These are phyloP conservation scores for Intubia oerlemansii DNA, from an alignment of 2,329 filamentous ascomycete genomes.

Conservation along the genomic window DNA sequence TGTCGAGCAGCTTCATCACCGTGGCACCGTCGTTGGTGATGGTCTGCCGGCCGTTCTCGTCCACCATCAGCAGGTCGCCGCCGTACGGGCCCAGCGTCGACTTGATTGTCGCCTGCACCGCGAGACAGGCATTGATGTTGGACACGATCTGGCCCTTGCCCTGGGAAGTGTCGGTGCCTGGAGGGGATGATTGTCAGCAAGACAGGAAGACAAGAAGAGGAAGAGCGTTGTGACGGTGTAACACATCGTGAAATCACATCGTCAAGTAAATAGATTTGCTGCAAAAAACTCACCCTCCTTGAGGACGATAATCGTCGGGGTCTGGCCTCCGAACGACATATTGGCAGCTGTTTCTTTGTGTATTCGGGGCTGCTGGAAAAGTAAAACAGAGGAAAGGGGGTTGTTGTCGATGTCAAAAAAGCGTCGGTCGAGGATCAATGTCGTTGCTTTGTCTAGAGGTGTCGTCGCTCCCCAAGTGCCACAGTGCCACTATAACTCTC, in stretches of 20 bases:
- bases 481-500: too few relatives aligned
- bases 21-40: constrained; percentile 99
- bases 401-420: too few relatives aligned
- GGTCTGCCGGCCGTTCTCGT: constrained; percentile 85
- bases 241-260: neutral
- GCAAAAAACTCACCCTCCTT: constrained; percentile 77
- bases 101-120: constrained; percentile 89
- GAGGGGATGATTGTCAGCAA: too few relatives aligned
- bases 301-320: constrained; percentile 92
- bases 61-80: constrained; percentile 87
- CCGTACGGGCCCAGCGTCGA: constrained; percentile 91
- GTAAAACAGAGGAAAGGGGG: too few relatives aligned
- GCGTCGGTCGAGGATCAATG: too few relatives aligned
- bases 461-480: too few relatives aligned
- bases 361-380: too few relatives aligned
- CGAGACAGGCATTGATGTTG: constrained; percentile 96
- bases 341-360: too few relatives aligned
- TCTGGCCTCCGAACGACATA: constrained; percentile 96
- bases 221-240: constrained; percentile 15
- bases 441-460: too few relatives aligned
- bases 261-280: too few relatives aligned
- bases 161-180: constrained; percentile 93
- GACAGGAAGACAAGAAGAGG: constrained; percentile 5
- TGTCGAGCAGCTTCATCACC: constrained; percentile 98
- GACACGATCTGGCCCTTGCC: constrained; percentile 91